Evolutionary conservation across 2,329 filamentous ascomycete genomes (phyloP).

Genomic region (Diaporthe sp.): DNA sequence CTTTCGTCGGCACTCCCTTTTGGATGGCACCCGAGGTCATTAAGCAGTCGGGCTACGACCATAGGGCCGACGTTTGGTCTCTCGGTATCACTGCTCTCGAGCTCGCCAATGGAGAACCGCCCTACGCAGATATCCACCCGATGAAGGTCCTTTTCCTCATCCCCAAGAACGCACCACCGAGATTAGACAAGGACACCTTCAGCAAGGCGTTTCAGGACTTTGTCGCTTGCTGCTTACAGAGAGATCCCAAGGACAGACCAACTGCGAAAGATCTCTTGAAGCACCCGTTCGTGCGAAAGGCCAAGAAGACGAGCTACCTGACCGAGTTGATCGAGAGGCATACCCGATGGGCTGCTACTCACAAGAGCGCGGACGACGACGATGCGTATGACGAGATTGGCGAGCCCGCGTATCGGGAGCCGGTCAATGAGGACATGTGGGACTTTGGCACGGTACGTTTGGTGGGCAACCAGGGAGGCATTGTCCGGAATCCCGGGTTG

Average conservation of each 20-base stretch:
- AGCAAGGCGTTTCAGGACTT: slow-evolving; percentile 89
- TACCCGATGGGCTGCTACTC: slow-evolving; percentile 86
- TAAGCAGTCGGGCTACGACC: slow-evolving; percentile 97
- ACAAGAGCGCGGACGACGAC: slow-evolving; percentile 79
- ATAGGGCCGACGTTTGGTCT: slow-evolving; percentile 98
- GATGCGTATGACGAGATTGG: slow-evolving; percentile 70
- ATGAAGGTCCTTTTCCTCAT: slow-evolving; percentile 99
- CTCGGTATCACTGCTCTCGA: slow-evolving; percentile 95
- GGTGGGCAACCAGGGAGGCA: slow-evolving; percentile 74
- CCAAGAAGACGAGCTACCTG: slow-evolving; percentile 96
- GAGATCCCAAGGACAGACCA: slow-evolving; percentile 90
- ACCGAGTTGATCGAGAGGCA: slow-evolving; percentile 96
- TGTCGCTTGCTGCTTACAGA: slow-evolving; percentile 84
- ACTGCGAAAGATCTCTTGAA: slow-evolving; percentile 88
- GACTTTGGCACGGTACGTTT: slow-evolving; percentile 97
- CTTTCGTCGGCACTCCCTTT: slow-evolving; percentile 97
- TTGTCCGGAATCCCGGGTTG: slow-evolving; percentile 70
- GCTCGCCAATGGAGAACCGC: slow-evolving; percentile 90
- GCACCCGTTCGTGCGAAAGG: slow-evolving; percentile 90
- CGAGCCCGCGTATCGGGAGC: slow-evolving; percentile 66
- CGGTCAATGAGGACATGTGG: slow-evolving; percentile 89
- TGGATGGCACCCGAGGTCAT: slow-evolving; percentile 99
- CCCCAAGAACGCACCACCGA: slow-evolving; percentile 91
- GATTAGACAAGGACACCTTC: slow-evolving; percentile 81
- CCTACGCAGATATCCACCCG: slow-evolving; percentile 95